Conservation (phyloP, 2,329 filamentous ascomycete species). For the Pseudogymnoascus sp. region DNA sequence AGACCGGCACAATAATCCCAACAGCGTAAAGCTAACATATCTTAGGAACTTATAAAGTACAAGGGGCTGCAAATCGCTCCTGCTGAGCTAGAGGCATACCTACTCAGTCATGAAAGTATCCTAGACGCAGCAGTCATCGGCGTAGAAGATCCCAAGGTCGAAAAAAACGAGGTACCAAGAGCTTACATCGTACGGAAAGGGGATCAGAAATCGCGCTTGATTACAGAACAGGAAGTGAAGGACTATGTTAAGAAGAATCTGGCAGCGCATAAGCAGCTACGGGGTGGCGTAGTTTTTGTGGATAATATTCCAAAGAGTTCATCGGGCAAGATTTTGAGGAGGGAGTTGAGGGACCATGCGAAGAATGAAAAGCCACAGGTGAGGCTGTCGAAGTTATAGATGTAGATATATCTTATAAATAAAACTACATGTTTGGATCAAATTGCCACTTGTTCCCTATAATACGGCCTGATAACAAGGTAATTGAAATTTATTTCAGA, state of each 20-base stretch:
- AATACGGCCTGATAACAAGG: background rate
- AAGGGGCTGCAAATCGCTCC: constrained; percentile 45
- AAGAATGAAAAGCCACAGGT: constrained; percentile 15
- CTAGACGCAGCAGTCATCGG: constrained; percentile 43
- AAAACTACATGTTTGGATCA: background rate
- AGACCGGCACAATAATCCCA: constrained; percentile 25
- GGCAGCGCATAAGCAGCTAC: constrained; percentile 31
- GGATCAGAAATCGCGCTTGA: constrained; percentile 23
- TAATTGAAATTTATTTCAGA: background rate
- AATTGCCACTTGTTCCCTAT: background rate
- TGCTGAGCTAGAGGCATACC: constrained; percentile 41
- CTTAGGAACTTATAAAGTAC: constrained; percentile 43
- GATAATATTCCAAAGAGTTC: constrained; percentile 34
- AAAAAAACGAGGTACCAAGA: constrained; percentile 31
- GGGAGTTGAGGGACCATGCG: constrained; percentile 30
- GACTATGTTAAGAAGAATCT: constrained; percentile 28
- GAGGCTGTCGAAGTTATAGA: background rate
- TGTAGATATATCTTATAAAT: background rate
- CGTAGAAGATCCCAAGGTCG: constrained; percentile 34
- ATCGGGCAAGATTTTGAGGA: constrained; percentile 34
- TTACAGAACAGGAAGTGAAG: constrained; percentile 29
- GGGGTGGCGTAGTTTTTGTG: constrained; percentile 33
- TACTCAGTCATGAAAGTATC: constrained; percentile 37
- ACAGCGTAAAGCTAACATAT: constrained; percentile 13
- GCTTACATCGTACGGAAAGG: constrained; percentile 38